Evolutionary conservation across 2,329 filamentous ascomycete species (phyloP).

Genomic region (Aureobasidium sp.): DNA sequence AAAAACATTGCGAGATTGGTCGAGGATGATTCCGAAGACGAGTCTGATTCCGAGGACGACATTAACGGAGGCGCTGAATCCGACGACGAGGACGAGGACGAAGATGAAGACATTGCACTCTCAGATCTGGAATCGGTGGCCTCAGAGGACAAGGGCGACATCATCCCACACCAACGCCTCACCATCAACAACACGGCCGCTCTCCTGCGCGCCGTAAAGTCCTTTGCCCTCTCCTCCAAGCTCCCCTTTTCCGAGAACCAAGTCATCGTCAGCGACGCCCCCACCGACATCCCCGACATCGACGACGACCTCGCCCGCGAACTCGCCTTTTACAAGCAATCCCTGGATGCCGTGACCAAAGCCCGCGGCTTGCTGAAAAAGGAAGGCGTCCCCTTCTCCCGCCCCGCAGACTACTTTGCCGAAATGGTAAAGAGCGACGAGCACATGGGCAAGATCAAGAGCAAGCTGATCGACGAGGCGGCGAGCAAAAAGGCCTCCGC

Average conservation of each 20-base stretch:
- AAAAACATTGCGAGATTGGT: constrained; percentile 12
- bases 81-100: constrained; percentile 48
- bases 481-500: constrained; percentile 84
- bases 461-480: constrained; percentile 85
- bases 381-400: constrained; percentile 76
- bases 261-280: constrained; percentile 57
- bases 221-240: constrained; percentile 61
- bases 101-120: constrained; percentile 80
- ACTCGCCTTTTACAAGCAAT: constrained; percentile 86
- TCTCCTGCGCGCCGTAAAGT: constrained; percentile 68
- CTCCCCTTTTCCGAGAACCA: constrained; percentile 80
- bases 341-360: constrained; percentile 64
- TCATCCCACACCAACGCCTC: constrained; percentile 81
- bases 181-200: constrained; percentile 96
- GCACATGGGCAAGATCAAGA: constrained; percentile 95
- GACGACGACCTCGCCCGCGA: constrained; percentile 90
- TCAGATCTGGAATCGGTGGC: constrained; percentile 74
- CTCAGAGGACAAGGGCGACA: constrained; percentile 74
- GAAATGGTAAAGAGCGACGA: constrained; percentile 99
- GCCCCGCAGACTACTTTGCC: constrained; percentile 91
- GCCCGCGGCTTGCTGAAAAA: constrained; percentile 68
- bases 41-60: constrained; percentile 24
- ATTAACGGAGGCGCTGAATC: constrained; percentile 32
- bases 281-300: constrained; percentile 69
- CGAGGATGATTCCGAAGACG: constrained; percentile 20